Evolutionary conservation across 2,329 filamentous ascomycete species (phyloP).

Genomic region (Fusarium robinianum): DNA sequence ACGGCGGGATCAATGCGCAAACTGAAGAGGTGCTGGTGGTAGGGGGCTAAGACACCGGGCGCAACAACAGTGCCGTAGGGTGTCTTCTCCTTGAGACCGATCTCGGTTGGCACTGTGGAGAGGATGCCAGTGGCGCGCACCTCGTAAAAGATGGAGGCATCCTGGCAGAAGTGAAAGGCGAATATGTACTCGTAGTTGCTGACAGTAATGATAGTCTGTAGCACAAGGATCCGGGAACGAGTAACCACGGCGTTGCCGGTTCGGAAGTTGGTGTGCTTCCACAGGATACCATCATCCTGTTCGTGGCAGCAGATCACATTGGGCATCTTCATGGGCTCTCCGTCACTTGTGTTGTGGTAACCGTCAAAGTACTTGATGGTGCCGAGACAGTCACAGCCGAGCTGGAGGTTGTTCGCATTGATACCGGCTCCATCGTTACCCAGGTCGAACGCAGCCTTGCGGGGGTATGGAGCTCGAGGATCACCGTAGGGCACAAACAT

Average conservation of each 20-base stretch:
- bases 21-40: slow-evolving; percentile 72
- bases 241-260: slow-evolving; percentile 60
- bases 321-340: slow-evolving; percentile 39
- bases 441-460: slow-evolving; percentile 72
- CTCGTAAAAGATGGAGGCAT: slow-evolving; percentile 48
- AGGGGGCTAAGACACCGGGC: slow-evolving; percentile 64
- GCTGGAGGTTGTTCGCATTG: slow-evolving; percentile 66
- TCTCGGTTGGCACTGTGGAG: slow-evolving; percentile 51
- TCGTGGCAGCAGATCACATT: slow-evolving; percentile 46
- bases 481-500: slow-evolving; percentile 70
- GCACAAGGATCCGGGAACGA: slow-evolving; percentile 58
- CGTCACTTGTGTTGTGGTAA: slow-evolving; percentile 39
- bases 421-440: slow-evolving; percentile 68
- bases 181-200: slow-evolving; percentile 64
- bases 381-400: slow-evolving; percentile 64
- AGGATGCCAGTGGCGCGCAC: slow-evolving; percentile 50
- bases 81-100: slow-evolving; percentile 55
- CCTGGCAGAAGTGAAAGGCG: slow-evolving; percentile 55
- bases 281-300: slow-evolving; percentile 57
- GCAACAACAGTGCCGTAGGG: slow-evolving; percentile 65
- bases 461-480: slow-evolving; percentile 56
- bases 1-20: slow-evolving; percentile 67
- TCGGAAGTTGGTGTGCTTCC: slow-evolving; percentile 66
- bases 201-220: slow-evolving; percentile 66
- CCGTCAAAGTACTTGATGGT: slow-evolving; percentile 53